Evolutionary conservation across 2,329 filamentous ascomycete genomes (phyloP), one percentile per base, ranked within the genome.

Genomic region (Alternaria gansuensis): DNA sequence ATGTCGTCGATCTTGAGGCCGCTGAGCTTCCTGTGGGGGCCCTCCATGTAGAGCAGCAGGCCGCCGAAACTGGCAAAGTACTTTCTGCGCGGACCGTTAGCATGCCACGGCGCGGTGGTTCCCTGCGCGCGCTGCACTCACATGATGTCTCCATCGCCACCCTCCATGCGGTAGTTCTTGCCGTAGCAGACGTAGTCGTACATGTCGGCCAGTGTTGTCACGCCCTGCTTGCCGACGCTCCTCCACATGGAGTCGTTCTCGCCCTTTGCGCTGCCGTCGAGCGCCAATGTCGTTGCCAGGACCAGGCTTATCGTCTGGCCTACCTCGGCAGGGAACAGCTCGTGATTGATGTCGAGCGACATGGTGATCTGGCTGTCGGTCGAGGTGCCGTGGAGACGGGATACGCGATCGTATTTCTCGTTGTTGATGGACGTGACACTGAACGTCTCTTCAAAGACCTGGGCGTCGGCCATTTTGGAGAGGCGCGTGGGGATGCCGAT

Each of bases 21-120:
- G 33, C 91, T 96, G 63, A 99, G 87, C 83, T 97, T 97, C 84
- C 95, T 96, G 79, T 96, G 95, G 2, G 95, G 95, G 5, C 96
- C 95, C 73, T 97, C 91, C 55, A 99, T 85, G 71, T 90, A 92
- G 81, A 98, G 89, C 71, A 99, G 81, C 65, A 99, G 82, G 7
- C 95, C 95, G 46, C 95, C 95, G 72, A 97, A 99, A 1, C 93
- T 97, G 69, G 96, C 85, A 79, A 94, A 99, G 28, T 93, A 92
- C 77, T 97, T 96, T 77, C 94, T 98, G 68, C 66, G 29, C 9
- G 17, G 37, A 40, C 21, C 9, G 58, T 79, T 57, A 79, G 72
- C 68, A 59, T 56, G 17, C 44, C 61, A 29, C 17, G 10, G 24
- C 52, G 24, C 64, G 54, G 3, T 34, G 11, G 13, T 3, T 5